Evolutionary conservation across 495 filamentous ascomycete species (phyloP).

Genomic region (Diplogelasinospora grovesii): DNA sequence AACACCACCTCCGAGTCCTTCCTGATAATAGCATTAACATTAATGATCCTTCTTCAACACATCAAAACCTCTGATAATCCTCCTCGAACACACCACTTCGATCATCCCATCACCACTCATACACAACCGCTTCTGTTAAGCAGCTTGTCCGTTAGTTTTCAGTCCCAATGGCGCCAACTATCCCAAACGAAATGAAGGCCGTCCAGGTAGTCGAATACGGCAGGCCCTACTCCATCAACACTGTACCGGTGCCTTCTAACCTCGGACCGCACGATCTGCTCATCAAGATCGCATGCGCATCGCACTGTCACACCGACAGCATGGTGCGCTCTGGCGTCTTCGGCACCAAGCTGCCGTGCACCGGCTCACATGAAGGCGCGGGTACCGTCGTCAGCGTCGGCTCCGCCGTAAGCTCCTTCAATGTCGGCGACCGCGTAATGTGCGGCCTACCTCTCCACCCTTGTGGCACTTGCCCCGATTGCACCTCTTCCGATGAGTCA

Average conservation of each 20-base stretch:
- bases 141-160: too few species aligned
- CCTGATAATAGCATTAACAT: too few species aligned
- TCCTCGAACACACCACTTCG: too few species aligned
- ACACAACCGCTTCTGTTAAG: too few species aligned
- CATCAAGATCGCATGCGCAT: conserved; percentile 51
- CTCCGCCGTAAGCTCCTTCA: conserved; percentile 28
- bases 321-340: conserved; percentile 43
- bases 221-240: conserved; percentile 43
- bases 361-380: conserved; percentile 52
- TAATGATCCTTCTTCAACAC: too few species aligned
- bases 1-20: too few species aligned
- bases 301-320: conserved; percentile 55
- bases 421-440: conserved; percentile 45
- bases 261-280: conserved; percentile 46
- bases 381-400: conserved; percentile 49
- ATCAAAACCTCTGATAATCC: too few species aligned
- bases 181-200: conserved; percentile 4
- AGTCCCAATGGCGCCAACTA: not conserved
- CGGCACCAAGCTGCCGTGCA: conserved; percentile 39
- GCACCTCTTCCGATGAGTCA: conserved; percentile 28
- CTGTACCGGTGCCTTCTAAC: conserved; percentile 38
- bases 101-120: too few species aligned
- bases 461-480: conserved; percentile 45
- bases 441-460: conserved; percentile 38
- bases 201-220: conserved; percentile 32